Percentiles rank a stretch among this genome's conserved stretches.
These are phyloP conservation scores for Orbilia ellipsospora DNA, from an alignment of 2,329 filamentous ascomycete species.

Conservation along the genomic window DNA sequence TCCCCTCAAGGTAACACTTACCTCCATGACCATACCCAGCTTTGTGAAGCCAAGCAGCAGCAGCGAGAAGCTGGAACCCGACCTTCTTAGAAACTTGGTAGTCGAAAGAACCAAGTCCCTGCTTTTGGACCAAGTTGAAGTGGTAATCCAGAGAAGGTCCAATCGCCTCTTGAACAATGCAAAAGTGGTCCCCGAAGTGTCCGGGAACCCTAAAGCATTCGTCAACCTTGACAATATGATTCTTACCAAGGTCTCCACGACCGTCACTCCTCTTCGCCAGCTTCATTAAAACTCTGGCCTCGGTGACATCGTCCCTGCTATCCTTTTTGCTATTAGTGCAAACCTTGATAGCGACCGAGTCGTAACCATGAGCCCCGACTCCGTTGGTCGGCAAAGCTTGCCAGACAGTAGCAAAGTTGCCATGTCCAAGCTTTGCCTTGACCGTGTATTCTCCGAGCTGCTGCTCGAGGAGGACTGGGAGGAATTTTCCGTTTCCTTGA, in stretches of 20 bases:
- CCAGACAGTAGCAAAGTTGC: slow-evolving; percentile 51
- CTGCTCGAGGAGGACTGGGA: slow-evolving; percentile 43
- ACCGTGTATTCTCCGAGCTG: slow-evolving; percentile 43
- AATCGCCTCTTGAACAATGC: slow-evolving; percentile 42
- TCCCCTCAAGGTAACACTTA: slow-evolving; percentile 2
- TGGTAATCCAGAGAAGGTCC: slow-evolving; percentile 52
- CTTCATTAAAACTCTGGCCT: slow-evolving; percentile 42
- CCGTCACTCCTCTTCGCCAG: slow-evolving; percentile 37
- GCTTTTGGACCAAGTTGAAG: slow-evolving; percentile 44
- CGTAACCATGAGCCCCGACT: slow-evolving; percentile 23
- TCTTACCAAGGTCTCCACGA: slow-evolving; percentile 43
- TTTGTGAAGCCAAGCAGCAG: slow-evolving; percentile 46
- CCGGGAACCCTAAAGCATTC: slow-evolving; percentile 43
- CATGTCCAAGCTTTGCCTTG: slow-evolving; percentile 52
- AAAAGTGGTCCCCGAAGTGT: slow-evolving; percentile 50
- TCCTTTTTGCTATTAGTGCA: slow-evolving; percentile 55
- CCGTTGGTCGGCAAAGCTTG: slow-evolving; percentile 35
- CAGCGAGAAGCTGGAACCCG: slow-evolving; percentile 38
- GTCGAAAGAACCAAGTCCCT: slow-evolving; percentile 38
- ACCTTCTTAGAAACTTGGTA: slow-evolving; percentile 45
- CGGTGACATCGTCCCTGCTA: slow-evolving; percentile 41
- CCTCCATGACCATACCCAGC: slow-evolving; percentile 51
- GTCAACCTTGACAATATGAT: slow-evolving; percentile 40
- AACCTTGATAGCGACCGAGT: slow-evolving; percentile 49
- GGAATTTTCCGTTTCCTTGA: slow-evolving; percentile 47